Evolutionary conservation across 2,329 filamentous ascomycete genomes (phyloP).

Genomic region (Cadophora luteo-olivacea): DNA sequence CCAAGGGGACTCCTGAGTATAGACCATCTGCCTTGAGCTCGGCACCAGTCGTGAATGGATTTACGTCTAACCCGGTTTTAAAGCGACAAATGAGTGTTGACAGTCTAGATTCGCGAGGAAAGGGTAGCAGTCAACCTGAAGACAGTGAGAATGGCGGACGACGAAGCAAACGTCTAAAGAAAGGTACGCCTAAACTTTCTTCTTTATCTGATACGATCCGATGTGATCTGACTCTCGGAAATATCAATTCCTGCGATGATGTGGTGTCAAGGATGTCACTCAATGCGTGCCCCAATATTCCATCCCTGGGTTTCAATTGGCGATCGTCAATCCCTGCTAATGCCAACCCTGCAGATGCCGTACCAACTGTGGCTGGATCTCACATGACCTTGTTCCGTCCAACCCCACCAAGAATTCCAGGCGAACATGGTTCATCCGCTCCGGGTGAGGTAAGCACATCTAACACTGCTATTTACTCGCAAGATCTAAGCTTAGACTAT

Average conservation of each 20-base stretch:
- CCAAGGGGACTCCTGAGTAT: slow-evolving; percentile 70
- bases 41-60: slow-evolving; percentile 58
- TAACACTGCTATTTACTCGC: slow-evolving; percentile 54
- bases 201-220: background rate
- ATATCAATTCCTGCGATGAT: slow-evolving; percentile 23
- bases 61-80: slow-evolving; percentile 58
- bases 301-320: slow-evolving; percentile 35
- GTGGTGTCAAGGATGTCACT: slow-evolving; percentile 32
- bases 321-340: slow-evolving; percentile 44
- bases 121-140: slow-evolving; percentile 41
- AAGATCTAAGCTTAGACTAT: slow-evolving; percentile 42
- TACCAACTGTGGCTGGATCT: slow-evolving; percentile 90
- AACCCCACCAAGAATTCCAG: slow-evolving; percentile 70
- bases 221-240: slow-evolving; percentile 5
- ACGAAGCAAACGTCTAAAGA: slow-evolving; percentile 91
- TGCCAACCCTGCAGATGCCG: slow-evolving; percentile 56
- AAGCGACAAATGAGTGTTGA: slow-evolving; percentile 79
- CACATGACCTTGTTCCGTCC: slow-evolving; percentile 96
- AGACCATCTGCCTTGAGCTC: slow-evolving; percentile 60
- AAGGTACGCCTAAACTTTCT: slow-evolving; percentile 62
- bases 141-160: slow-evolving; percentile 72
- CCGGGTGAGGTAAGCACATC: slow-evolving; percentile 62
- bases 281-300: slow-evolving; percentile 30
- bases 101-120: slow-evolving; percentile 47
- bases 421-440: slow-evolving; percentile 50